Percentiles rank a stretch among this genome's conserved stretches.
phyloP scores from a whole-genome alignment of 495 filamentous ascomycete species.

The Penicillium soppii region DNA sequence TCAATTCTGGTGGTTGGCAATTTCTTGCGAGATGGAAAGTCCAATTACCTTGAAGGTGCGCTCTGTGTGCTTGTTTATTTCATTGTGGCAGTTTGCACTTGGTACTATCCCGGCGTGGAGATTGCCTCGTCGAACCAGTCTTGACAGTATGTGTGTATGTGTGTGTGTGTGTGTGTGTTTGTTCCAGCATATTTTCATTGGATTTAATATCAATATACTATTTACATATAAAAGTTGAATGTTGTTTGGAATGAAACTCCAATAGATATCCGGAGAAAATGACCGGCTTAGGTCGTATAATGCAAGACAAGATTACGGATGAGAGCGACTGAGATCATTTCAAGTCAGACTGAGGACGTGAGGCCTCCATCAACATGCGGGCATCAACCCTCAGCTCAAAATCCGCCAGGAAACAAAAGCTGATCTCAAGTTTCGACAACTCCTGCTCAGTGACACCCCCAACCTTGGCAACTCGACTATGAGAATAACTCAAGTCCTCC shows the following conservation, averaged over 20 bases:
- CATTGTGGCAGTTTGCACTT: constrained; percentile 53
- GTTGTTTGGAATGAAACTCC: too few relatives aligned
- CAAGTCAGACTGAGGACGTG: background rate
- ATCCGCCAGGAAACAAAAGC: constrained; percentile 80
- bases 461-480: constrained; percentile 80
- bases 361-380: constrained; percentile 54
- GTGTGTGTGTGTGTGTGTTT: background rate
- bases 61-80: constrained; percentile 65
- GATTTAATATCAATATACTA: too few relatives aligned
- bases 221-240: too few relatives aligned
- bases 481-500: constrained; percentile 85
- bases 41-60: constrained; percentile 76
- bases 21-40: constrained; percentile 75
- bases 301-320: background rate
- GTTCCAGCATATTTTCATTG: background rate
- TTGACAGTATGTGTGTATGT: background rate
- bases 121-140: constrained; percentile 23
- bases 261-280: too few relatives aligned
- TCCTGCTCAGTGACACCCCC: constrained; percentile 83
- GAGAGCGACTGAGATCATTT: background rate
- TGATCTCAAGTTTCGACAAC: constrained; percentile 81
- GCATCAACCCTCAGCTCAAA: constrained; percentile 76
- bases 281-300: background rate
- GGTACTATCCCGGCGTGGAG: constrained; percentile 47
- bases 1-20: constrained; percentile 84